Percentiles rank a stretch among this genome's conserved stretches.
Conservation (phyloP, 805 yeast genomes). For the Yamadazyma nakazawae region DNA sequence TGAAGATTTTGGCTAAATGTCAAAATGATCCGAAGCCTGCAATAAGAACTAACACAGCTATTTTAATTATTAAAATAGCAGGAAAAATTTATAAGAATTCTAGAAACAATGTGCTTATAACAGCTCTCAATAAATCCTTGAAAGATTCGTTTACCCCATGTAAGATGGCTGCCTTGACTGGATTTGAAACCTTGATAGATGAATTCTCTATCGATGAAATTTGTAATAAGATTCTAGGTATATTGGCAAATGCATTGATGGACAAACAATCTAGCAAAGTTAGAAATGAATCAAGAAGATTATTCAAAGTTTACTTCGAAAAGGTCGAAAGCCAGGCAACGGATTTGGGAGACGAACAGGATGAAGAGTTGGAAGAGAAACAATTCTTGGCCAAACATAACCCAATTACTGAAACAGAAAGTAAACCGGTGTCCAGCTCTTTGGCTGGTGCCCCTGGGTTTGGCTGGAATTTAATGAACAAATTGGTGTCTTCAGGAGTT, state of each 20-base stretch:
- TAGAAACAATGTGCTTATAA: conserved; percentile 72
- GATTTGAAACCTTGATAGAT: conserved; percentile 62
- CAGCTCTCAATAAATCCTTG: conserved; percentile 82
- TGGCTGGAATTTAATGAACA: conserved; percentile 39
- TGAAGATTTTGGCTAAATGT: conserved; percentile 75
- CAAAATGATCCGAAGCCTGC: conserved; percentile 76
- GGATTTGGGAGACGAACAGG: conserved; percentile 31
- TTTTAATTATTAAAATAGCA: conserved; percentile 66
- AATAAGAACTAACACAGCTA: conserved; percentile 72
- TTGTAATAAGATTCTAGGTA: conserved; percentile 77
- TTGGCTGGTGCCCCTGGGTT: conserved; percentile 14
- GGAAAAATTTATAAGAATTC: conserved; percentile 50
- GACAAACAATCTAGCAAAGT: conserved; percentile 67
- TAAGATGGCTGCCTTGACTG: conserved; percentile 70
- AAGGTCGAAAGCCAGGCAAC: conserved; percentile 38
- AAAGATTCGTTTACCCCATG: conserved; percentile 77
- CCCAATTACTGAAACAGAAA: conserved; percentile 12
- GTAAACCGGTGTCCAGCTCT: neutral
- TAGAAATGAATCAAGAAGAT: conserved; percentile 64
- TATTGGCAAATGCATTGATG: conserved; percentile 77
- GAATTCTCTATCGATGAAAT: conserved; percentile 71
- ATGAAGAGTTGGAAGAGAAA: conserved; percentile 37
- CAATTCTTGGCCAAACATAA: conserved; percentile 32
- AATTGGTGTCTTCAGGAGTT: conserved; percentile 26
- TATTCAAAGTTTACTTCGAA: conserved; percentile 56